Base-by-base conservation (phyloP, 176 grass and related monocot genomes). In the Luzula sylvatica region DNA sequence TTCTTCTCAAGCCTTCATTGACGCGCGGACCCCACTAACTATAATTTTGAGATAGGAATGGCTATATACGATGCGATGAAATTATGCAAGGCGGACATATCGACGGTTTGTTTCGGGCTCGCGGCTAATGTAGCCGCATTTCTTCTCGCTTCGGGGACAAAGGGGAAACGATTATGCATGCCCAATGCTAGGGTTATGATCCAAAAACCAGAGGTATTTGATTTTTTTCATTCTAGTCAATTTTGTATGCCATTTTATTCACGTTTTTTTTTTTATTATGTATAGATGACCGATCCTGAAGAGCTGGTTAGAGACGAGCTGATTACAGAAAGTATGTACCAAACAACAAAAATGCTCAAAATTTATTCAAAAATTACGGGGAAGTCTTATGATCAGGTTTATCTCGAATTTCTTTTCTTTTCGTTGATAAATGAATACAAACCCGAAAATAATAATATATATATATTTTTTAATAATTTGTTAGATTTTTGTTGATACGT, bases 111-210 rank as follows among this genome's bases (percentile, higher is more conserved):
- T 66, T 70, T 96, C 69, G 90, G 90, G 71, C 70, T 96, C 69
- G 84, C 90, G 19, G 90, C 90, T 68, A 88, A 85, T 26, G 78
- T 96, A 81, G 81, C 81, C 65, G 81, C 90, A 47, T 96, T 96
- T 74, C 75, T 96, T 58, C 78, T 96, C 67, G 75, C 77, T 70
- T 72, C 83, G 58, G 90, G 90, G 42, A 89, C 81, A 23, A 88
- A 66, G 55, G 90, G 84, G 28, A 89, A 96, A 74, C 85, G 90
- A 65, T 89, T 86, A 70, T 96, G 90, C 81, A 96, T 96, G 90
- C 81, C 90, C 53, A 96, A 96, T 86, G 81, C 90, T 3, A 96
- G 81, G 66, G 76, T 96, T 52, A 96, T 96, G 84, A 89, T 96
- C 49, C 90, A 89, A 80, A 73, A 86, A 23, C 90, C 90, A 35